Evolutionary conservation across 192 early-diverging fungal species (phyloP).

Genomic region (Fimicolochytrium jonesii): DNA sequence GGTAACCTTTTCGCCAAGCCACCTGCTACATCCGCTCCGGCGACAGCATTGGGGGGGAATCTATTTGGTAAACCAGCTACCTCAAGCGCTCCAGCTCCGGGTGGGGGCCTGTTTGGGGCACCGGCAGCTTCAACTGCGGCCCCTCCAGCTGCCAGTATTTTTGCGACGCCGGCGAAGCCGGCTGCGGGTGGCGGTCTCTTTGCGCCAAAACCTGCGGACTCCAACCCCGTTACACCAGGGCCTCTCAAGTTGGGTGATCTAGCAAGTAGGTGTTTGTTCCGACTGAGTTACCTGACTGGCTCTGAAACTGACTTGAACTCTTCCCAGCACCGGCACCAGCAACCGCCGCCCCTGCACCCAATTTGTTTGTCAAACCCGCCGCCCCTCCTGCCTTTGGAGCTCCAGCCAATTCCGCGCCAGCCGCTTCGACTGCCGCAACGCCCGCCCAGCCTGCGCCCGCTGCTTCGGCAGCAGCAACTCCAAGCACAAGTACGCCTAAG

Average conservation of each 20-base stretch:
- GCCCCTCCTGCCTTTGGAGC: neutral
- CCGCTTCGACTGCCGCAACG: constrained; percentile 9
- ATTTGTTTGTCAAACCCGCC: constrained; percentile 29
- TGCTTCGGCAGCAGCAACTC: constrained; percentile 15
- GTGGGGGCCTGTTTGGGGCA: neutral
- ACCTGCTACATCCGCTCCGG: neutral
- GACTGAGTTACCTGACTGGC: neutral
- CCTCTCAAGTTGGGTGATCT: constrained; percentile 29
- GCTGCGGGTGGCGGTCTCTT: constrained; percentile 8
- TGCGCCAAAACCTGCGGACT: constrained; percentile 1
- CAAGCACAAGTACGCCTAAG: constrained; percentile 10
- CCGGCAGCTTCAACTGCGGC: neutral
- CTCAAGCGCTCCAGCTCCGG: neutral
- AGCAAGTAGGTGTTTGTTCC: constrained; percentile 1
- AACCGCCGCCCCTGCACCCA: no score
- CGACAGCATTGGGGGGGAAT: constrained; percentile 10
- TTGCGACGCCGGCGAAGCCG: constrained; percentile 14
- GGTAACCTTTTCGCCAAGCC: no score
- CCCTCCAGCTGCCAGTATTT: neutral
- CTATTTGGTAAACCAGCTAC: neutral
- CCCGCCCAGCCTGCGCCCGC: constrained; percentile 28
- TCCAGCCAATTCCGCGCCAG: neutral
- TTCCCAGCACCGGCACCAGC: constrained; percentile 20
- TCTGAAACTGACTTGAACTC: neutral
- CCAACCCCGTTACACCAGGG: constrained; percentile 28